A percentile compares a stretch with the other conserved stretches of the same genome.
Conservation (phyloP, 495 filamentous ascomycete species). For the Podospora pseudocomata region DNA sequence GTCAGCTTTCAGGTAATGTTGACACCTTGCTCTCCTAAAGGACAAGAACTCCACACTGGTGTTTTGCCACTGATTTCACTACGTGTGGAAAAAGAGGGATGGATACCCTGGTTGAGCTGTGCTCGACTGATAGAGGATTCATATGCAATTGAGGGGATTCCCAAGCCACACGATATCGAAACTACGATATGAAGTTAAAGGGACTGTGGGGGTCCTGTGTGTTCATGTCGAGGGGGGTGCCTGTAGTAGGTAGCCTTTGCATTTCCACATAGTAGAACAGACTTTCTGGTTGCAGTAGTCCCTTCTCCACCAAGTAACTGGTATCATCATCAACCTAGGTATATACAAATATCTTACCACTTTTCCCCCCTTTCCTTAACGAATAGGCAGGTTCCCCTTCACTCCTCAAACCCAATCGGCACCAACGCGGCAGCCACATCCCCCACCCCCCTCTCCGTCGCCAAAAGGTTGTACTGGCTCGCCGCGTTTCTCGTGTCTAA, state of each 20-base stretch:
- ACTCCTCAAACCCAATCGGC: slow-evolving; percentile 72
- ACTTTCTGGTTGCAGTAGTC: too few relatives aligned
- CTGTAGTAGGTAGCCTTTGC: too few relatives aligned
- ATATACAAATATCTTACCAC: background rate
- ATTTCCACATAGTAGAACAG: too few relatives aligned
- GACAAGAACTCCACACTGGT: background rate
- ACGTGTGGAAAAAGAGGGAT: background rate
- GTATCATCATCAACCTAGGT: background rate
- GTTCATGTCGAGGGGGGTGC: background rate
- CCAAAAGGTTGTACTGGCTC: slow-evolving; percentile 82
- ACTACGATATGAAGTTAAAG: too few relatives aligned
- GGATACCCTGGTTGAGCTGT: background rate
- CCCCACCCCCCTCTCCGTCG: slow-evolving; percentile 73
- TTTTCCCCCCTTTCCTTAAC: background rate
- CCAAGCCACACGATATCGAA: background rate
- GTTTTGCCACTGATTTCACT: background rate
- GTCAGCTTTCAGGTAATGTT: background rate
- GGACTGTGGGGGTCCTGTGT: background rate
- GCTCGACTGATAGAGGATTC: background rate
- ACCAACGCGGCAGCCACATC: slow-evolving; percentile 87
- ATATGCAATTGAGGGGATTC: background rate
- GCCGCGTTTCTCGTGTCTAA: slow-evolving; percentile 93
- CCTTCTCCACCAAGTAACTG: background rate
- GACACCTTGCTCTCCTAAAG: background rate
- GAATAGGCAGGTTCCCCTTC: background rate